Percentiles rank a stretch among this genome's conserved stretches.
Conservation (phyloP, 23 red algal genomes). For the Gracilaria domingensis region DNA sequence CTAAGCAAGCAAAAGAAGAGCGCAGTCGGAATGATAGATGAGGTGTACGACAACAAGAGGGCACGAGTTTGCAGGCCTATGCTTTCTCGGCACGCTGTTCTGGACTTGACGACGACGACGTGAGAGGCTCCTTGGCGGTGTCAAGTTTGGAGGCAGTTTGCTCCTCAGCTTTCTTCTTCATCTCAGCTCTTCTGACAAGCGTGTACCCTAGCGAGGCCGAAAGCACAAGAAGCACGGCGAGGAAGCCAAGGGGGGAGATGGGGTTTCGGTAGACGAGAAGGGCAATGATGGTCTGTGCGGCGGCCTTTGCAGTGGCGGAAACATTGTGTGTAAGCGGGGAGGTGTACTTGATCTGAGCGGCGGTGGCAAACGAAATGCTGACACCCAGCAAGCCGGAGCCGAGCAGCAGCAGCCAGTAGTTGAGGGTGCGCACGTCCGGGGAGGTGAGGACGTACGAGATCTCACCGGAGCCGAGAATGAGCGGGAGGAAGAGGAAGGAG, state of each 20-base stretch:
- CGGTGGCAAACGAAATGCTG: constrained; percentile 92
- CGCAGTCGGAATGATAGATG: not conserved
- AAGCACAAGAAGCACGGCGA: constrained; percentile 86
- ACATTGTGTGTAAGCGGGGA: constrained; percentile 97
- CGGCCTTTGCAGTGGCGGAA: constrained; percentile 95
- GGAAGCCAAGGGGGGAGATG: constrained; percentile 77
- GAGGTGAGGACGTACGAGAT: constrained; percentile 44
- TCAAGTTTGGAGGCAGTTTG: constrained; percentile 27
- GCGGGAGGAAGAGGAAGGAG: constrained; percentile 92
- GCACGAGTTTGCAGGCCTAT: constrained; percentile 5
- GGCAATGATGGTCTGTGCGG: constrained; percentile 93
- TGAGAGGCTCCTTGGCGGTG: constrained; percentile 34
- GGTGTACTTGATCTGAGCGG: constrained; percentile 98
- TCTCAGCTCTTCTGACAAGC: constrained; percentile 88
- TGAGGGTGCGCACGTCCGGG: constrained; percentile 29
- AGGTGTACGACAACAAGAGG: not conserved
- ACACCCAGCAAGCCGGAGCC: constrained; percentile 84
- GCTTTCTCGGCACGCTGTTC: constrained; percentile 45
- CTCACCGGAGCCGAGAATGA: constrained; percentile 87
- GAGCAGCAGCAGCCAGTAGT: constrained; percentile 85
- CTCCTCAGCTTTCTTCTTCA: constrained; percentile 76
- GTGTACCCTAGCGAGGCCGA: constrained; percentile 82
- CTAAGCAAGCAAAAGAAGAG: constrained; percentile 1
- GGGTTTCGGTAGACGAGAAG: constrained; percentile 88
- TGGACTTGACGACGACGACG: constrained; percentile 30